Conservation (phyloP, 2,329 filamentous ascomycete species). For the Pseudogymnoascus sp. region DNA sequence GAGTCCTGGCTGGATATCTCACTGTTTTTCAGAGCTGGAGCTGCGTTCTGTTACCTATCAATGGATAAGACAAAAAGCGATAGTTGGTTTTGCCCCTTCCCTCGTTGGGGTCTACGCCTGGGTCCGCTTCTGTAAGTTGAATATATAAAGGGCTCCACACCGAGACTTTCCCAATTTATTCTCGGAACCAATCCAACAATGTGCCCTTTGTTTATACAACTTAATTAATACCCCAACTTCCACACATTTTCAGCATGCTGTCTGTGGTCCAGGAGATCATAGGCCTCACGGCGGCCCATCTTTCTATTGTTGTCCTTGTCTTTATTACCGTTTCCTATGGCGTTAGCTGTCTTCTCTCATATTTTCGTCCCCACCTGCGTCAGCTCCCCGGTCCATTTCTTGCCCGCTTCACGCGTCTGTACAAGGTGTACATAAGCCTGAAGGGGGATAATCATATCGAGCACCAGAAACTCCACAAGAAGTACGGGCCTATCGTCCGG, state of each 20-base stretch:
- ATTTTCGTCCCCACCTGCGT: slow-evolving; percentile 1
- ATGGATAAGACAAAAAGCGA: background rate
- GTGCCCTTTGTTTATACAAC: background rate
- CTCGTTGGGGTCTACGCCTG: background rate
- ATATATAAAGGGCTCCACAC: background rate
- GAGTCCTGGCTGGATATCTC: background rate
- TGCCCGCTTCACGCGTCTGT: slow-evolving; percentile 14
- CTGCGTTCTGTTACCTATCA: background rate
- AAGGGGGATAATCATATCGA: background rate
- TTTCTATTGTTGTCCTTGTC: background rate
- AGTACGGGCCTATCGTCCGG: slow-evolving; percentile 10
- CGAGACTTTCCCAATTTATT: background rate
- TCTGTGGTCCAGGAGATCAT: background rate
- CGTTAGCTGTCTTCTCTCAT: background rate
- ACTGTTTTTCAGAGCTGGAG: background rate
- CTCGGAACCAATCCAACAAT: background rate
- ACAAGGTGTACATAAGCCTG: background rate
- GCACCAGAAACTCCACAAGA: background rate
- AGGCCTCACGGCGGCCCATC: background rate
- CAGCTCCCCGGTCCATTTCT: slow-evolving; percentile 19
- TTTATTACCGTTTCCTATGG: background rate
- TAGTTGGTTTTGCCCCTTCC: background rate
- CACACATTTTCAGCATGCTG: background rate
- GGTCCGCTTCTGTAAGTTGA: background rate
- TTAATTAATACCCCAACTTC: background rate